Evolutionary conservation across 2,329 filamentous ascomycete species (phyloP).

Genomic region (Geosmithia flava): DNA sequence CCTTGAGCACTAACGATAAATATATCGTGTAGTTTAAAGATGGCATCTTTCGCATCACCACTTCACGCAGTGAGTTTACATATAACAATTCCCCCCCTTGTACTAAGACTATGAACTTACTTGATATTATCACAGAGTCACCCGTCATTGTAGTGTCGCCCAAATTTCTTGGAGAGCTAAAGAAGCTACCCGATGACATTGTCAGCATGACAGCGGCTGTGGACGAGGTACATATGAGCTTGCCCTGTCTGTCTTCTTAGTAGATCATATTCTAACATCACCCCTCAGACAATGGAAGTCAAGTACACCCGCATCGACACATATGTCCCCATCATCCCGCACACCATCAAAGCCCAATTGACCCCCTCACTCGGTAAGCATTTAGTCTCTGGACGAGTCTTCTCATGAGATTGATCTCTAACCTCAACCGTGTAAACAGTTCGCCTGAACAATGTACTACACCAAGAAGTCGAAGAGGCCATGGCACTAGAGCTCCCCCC

Average conservation of each 20-base stretch:
- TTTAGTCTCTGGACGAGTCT: background rate
- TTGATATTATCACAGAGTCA: background rate
- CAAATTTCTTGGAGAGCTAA: constrained; percentile 4
- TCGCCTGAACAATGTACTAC: constrained; percentile 20
- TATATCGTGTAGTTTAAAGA: constrained; percentile 1
- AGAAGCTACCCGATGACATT: constrained; percentile 5
- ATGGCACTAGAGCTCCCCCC: constrained; percentile 19
- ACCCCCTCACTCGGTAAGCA: constrained; percentile 17
- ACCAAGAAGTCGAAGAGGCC: constrained; percentile 21
- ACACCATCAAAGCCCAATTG: constrained; percentile 16
- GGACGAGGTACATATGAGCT: constrained; percentile 2
- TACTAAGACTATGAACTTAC: background rate
- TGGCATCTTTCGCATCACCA: constrained; percentile 4
- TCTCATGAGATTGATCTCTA: too few relatives aligned
- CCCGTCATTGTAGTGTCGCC: constrained; percentile 2
- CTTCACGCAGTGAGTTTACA: constrained; percentile 1
- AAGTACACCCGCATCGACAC: constrained; percentile 19
- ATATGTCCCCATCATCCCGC: constrained; percentile 10
- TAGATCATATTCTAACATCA: background rate
- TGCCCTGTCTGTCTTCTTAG: background rate
- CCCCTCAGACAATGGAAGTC: constrained; percentile 13
- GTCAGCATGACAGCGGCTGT: constrained; percentile 4
- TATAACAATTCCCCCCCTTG: background rate
- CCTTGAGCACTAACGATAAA: background rate
- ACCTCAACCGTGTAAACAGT: too few relatives aligned